Evolutionary conservation across 1,284 basidiomycete genomes (phyloP), one percentile per base, ranked within the genome.

Genomic region (Agroathelia rolfsii): DNA sequence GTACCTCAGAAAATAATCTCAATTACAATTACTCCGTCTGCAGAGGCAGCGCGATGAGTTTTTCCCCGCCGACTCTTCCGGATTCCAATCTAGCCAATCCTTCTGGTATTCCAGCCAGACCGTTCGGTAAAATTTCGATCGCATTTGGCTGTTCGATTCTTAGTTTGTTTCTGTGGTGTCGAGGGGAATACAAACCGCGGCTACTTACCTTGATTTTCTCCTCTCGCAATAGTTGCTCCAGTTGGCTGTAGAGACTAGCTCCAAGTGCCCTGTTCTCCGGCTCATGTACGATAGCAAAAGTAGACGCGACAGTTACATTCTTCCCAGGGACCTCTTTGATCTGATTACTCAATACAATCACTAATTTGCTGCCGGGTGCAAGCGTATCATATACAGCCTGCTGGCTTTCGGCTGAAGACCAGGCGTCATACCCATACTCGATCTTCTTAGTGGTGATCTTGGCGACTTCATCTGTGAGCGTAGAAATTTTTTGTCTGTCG

Each of bases 1-100:
- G n/a, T n/a, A n/a, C n/a, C n/a, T n/a, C n/a, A n/a, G n/a, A n/a
- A n/a, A n/a, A n/a, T n/a, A n/a, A n/a, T n/a, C n/a, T n/a, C n/a
- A n/a, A n/a, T n/a, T n/a, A n/a, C 12, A 13, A 38, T 41, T 36
- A 59, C 17, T 20, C 36, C 8, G 59, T 67, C 40, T 74, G 66
- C 30, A 62, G 58, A 3, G 70, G 69, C 27, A 47, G 60, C 1
- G 43, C 64, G 9, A 76, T 52, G 7, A 76, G 49, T 43, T 76
- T 74, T n/a, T 49, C 45, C 2, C 59, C 68, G 16, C 66, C 72
- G 10, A 74, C 55, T 32, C 61, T 42, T 6, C 56, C 50, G 2
- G 47, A 40, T 40, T 53, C 48, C 46, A 76, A 30, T 35, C 53
- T 50, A 20, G 59, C 48, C 33, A 76, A 42, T 0, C 66, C 73